These are phyloP conservation scores for Colletotrichum endophyticum DNA, from an alignment of 2,329 filamentous ascomycete genomes.

Conservation along the genomic window DNA sequence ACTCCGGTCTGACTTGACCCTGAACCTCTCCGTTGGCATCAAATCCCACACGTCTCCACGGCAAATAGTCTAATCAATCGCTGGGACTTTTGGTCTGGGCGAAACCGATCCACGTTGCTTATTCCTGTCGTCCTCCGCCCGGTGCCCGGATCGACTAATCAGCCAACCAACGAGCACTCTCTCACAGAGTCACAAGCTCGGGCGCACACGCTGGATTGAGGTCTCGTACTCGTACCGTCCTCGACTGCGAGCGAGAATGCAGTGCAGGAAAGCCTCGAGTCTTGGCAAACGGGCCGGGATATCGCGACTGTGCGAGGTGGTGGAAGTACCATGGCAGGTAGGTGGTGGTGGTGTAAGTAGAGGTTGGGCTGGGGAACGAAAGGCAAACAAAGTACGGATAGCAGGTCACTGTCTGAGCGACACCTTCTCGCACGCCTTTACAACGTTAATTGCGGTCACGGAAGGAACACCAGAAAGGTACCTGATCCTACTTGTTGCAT, in stretches of 20 bases:
- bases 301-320: background rate
- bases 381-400: background rate
- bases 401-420: background rate
- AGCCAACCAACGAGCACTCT: background rate
- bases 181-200: background rate
- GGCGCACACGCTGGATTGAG: background rate
- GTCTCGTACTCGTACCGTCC: background rate
- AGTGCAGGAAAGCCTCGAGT: background rate
- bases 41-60: background rate
- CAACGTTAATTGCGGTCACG: background rate
- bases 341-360: background rate
- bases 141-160: background rate
- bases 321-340: background rate
- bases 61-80: background rate
- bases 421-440: background rate
- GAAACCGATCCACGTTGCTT: constrained; percentile 3
- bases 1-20: background rate
- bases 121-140: background rate
- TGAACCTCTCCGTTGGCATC: background rate
- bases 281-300: background rate
- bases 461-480: background rate
- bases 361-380: background rate
- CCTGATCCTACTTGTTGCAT: background rate
- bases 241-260: background rate
- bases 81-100: background rate